Evolutionary conservation across 768 basidiomycete species (phyloP), one percentile per base, ranked within the genome.

Genomic region (Russula earlei): DNA sequence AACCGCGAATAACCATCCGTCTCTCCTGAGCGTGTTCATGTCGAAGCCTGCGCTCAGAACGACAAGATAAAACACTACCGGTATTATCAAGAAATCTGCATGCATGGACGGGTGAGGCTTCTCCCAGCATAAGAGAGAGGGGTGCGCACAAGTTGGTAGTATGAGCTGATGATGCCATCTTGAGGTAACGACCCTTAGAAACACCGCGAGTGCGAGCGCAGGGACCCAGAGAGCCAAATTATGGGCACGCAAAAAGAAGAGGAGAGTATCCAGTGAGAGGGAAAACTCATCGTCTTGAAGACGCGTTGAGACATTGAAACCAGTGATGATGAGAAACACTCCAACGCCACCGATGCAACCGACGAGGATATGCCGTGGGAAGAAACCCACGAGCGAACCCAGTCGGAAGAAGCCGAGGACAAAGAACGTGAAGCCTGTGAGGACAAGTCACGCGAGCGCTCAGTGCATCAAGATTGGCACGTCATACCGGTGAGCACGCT

Each of bases 341-440:
- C 95, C 95, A 31, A 98, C 91, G n/a, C 95, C 94, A 10, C 94
- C 94, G 38, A 97, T 97, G 64, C 87, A 87, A 14, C 94, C 94
- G n/a, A 99, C 90, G 27, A 97, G 79, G 65, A 97, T 96, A 65
- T 96, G 93, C 14, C 95, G 77, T 17, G 95, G 95, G 71, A 98
- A 97, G 72, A 98, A 98, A 1, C 93, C 93, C 34, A 96, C 85
- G 9, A 98, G 70, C 6, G 81, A 77, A 2, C 95, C 95, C 12
- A 97, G 77, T 43, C 82, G 82, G 61, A 94, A 81, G 15, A 78
- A 80, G 14, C 93, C 93, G 19, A 97, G 78, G n/a, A 88, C 69
- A 69, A 94, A 83, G 70, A 96, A 96, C 0, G 88, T 76, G 19
- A 93, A 67, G 19, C 86, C 86, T 84, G 40, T 5, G n/a, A n/a